Percentiles rank a stretch among this genome's conserved stretches.
These are phyloP conservation scores for Conringia planisiliqua DNA, from an alignment of 345 rosid genomes.

Conservation along the genomic window DNA sequence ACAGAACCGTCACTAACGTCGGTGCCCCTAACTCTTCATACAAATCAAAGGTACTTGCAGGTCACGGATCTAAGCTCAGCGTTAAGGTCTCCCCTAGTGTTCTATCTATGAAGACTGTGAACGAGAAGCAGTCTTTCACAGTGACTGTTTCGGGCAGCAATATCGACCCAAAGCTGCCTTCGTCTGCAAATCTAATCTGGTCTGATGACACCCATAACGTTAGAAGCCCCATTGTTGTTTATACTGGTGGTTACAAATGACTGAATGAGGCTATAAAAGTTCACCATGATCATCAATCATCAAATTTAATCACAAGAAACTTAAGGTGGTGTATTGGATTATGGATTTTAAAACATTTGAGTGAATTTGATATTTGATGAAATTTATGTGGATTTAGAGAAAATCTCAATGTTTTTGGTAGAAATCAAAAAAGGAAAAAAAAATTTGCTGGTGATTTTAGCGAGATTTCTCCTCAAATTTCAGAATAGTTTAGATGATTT, in stretches of 20 bases:
- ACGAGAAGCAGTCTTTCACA: conserved; percentile 6
- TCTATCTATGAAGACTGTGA: not conserved
- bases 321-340: too few relatives aligned
- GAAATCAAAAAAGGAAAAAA: too few relatives aligned
- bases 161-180: not conserved
- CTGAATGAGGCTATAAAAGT: not conserved
- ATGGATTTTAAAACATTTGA: too few relatives aligned
- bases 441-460: too few relatives aligned
- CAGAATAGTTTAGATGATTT: too few relatives aligned
- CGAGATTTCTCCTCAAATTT: too few relatives aligned
- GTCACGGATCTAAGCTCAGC: not conserved
- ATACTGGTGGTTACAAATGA: not conserved
- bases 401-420: too few relatives aligned
- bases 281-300: not conserved
- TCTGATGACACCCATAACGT: conserved; percentile 9
- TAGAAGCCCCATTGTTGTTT: conserved; percentile 11
- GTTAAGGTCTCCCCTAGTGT: not conserved
- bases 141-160: not conserved
- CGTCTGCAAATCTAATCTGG: not conserved
- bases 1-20: conserved; percentile 55
- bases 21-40: conserved; percentile 45
- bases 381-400: too few relatives aligned
- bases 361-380: too few relatives aligned
- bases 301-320: not conserved
- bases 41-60: conserved; percentile 19